Conservation (phyloP, 2,329 filamentous ascomycete species). For the Boeremia lycopersici region DNA sequence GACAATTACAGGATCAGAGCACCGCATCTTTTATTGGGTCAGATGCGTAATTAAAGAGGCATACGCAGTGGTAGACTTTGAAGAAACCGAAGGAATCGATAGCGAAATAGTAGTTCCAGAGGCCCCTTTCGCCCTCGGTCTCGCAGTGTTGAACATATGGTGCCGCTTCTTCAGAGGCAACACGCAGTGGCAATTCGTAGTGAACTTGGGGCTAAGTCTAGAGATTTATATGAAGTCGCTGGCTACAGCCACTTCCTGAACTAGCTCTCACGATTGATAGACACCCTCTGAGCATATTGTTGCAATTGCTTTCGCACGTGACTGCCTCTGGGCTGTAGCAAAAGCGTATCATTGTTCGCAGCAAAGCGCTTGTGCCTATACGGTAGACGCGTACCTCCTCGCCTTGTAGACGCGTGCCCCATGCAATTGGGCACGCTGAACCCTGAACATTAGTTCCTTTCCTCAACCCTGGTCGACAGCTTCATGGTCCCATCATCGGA, state of each 20-base stretch:
- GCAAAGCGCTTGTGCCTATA: too few relatives aligned
- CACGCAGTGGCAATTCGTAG: constrained; percentile 57
- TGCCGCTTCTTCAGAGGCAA: constrained; percentile 56
- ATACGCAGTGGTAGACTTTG: constrained; percentile 45
- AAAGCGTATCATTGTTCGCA: too few relatives aligned
- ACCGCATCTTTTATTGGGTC: constrained; percentile 56
- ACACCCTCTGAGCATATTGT: neutral
- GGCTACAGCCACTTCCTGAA: too few relatives aligned
- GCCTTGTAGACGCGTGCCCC: too few relatives aligned
- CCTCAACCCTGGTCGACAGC: too few relatives aligned
- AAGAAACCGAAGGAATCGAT: constrained; percentile 18
- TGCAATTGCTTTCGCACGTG: too few relatives aligned
- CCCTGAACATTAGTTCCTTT: too few relatives aligned
- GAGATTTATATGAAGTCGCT: constrained; percentile 27
- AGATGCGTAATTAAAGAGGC: constrained; percentile 56
- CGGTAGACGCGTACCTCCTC: too few relatives aligned
- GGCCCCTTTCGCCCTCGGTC: constrained; percentile 43
- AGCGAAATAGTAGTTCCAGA: constrained; percentile 18
- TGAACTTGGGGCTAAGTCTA: constrained; percentile 52
- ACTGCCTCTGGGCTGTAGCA: too few relatives aligned
- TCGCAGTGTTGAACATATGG: constrained; percentile 55
- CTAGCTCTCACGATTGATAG: neutral
- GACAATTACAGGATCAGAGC: constrained; percentile 40
- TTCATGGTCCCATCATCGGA: too few relatives aligned
- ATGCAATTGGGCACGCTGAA: too few relatives aligned